Evolutionary conservation across 108 stramenopile species (phyloP), one percentile per base, ranked within the genome.

Genomic region (Pseudonitzschia pungens): DNA sequence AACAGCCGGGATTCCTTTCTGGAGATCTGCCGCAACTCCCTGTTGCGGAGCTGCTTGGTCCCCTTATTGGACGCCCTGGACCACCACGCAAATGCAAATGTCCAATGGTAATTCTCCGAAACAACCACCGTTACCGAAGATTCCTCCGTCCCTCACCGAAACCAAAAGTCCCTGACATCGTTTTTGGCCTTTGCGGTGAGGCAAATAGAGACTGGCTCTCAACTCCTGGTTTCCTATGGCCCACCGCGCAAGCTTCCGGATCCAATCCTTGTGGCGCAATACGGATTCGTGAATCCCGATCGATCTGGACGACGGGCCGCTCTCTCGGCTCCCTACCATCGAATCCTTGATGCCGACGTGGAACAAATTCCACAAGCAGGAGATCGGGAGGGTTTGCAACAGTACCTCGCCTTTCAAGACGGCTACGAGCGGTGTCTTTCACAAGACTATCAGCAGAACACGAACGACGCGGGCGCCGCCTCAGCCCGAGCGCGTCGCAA

Each of bases 61-160:
- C 71, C 71, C 40, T 26, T 71, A 24, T 28, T 71, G 57, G 71
- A 71, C 60, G 57, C 71, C 2, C 36, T 60, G n/a, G 71, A 71
- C 44, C 71, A 71, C 45, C 71, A 60, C 58, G 2, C 36, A 21
- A n/a, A 26, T 10, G 16, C 22, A n/a, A 71, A 71, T 71, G 41
- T 71, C 20, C 36, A 41, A 26, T 67, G 66, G 66, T 1, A 67
- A 48, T 67, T 31, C 0, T 28, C 58, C 56, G 71, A 59, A 4
- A 60, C 4, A 20, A 11, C 10, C 9, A 2, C 32, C 24, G 64
- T 20, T 9, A 40, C 36, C 21, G 20, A 42, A 27, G 41, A 14
- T 22, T 18, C 40, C 15, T 0, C 41, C 28, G 1, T 11, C 5
- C 2, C 45, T 1, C 45, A 48, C 2, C 14, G 16, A 48, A 48